Conservation (phyloP, 139 green algal genomes). For the Klebsormidium nitens region DNA sequence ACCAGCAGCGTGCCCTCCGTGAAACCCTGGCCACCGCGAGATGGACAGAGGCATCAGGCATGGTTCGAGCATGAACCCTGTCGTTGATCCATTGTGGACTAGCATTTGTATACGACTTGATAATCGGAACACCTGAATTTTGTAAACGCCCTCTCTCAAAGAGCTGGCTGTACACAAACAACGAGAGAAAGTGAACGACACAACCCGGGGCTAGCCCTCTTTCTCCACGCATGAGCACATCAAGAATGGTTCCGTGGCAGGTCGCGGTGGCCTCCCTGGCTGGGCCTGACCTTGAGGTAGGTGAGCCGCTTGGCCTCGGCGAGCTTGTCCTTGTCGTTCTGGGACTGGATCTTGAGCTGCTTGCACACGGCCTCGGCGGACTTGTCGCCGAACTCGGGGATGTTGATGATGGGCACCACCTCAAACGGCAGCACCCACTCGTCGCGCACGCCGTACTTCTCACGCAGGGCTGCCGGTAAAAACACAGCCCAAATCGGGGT, state of each 20-base stretch:
- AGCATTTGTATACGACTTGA: too few species aligned
- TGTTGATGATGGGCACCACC: slow-evolving; percentile 94
- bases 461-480: slow-evolving; percentile 56
- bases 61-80: too few species aligned
- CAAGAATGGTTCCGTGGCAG: too few species aligned
- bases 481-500: slow-evolving; percentile 1
- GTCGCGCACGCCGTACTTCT: slow-evolving; percentile 89
- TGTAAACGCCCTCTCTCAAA: too few species aligned
- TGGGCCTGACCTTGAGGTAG: slow-evolving; percentile 84
- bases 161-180: too few species aligned
- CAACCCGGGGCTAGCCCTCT: too few species aligned
- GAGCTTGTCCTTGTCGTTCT: slow-evolving; percentile 95
- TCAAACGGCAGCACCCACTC: slow-evolving; percentile 95
- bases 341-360: slow-evolving; percentile 84
- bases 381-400: slow-evolving; percentile 80
- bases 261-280: too few species aligned
- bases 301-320: slow-evolving; percentile 87
- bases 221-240: too few species aligned
- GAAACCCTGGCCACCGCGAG: slow-evolving; percentile 64
- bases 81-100: too few species aligned
- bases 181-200: too few species aligned
- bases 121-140: too few species aligned
- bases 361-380: slow-evolving; percentile 75
- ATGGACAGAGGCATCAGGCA: too few species aligned
- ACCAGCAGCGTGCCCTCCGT: slow-evolving; percentile 89